These are phyloP conservation scores for Fistulifera pelliculosa DNA, from an alignment of 108 stramenopile genomes.

Conservation along the genomic window DNA sequence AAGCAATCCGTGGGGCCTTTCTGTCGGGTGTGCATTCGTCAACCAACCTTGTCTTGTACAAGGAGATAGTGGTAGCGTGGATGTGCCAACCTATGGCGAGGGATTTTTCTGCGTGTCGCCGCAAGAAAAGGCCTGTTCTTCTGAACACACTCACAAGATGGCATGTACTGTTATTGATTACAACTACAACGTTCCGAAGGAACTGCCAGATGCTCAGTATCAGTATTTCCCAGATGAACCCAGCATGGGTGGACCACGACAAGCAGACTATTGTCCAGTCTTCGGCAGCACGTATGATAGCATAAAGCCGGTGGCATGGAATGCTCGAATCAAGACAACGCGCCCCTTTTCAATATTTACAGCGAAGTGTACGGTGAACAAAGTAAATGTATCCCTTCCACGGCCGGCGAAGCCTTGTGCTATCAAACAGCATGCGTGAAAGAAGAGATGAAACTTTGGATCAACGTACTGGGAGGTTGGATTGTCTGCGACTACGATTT, in stretches of 20 bases:
- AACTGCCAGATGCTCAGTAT: constrained; percentile 38
- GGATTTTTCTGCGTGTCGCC: constrained; percentile 67
- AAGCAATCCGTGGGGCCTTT: constrained; percentile 56
- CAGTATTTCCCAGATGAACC: constrained; percentile 57
- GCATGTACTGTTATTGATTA: constrained; percentile 75
- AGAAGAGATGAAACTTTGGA: constrained; percentile 36
- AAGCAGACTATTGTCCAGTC: constrained; percentile 78
- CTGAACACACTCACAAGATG: constrained; percentile 65
- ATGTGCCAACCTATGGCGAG: constrained; percentile 43
- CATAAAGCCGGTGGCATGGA: constrained; percentile 43
- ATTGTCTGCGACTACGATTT: constrained; percentile 58
- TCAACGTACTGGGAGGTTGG: constrained; percentile 41
- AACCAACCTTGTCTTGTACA: constrained; percentile 41
- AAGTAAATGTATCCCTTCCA: constrained; percentile 63
- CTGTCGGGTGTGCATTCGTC: constrained; percentile 76
- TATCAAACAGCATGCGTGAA: constrained; percentile 67
- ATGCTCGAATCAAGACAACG: constrained; percentile 45
- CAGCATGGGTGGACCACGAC: constrained; percentile 57
- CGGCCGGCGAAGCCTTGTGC: constrained; percentile 57
- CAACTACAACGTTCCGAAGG: constrained; percentile 32
- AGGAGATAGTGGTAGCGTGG: constrained; percentile 24
- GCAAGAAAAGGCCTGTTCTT: constrained; percentile 50
- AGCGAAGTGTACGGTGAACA: constrained; percentile 61
- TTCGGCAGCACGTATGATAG: constrained; percentile 62
- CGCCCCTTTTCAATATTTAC: constrained; percentile 21